Base-by-base conservation (phyloP, 2,329 filamentous ascomycete genomes). In the Pseudocercospora fijiensis region DNA sequence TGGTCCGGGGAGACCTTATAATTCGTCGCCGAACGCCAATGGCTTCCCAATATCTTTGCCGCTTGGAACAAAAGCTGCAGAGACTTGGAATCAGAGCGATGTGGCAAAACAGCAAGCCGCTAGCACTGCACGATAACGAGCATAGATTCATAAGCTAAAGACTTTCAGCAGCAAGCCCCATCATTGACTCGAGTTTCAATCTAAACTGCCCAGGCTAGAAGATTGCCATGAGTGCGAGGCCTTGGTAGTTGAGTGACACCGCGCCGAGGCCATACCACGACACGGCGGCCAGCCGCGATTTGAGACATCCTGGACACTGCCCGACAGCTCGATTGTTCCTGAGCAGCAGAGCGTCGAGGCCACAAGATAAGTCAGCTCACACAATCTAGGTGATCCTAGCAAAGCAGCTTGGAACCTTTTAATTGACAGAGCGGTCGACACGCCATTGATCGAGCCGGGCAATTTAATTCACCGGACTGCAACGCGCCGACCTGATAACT, bases 41-140 rank as follows among this genome's bases (percentile, higher is more conserved):
- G 67, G 69, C 27, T 62, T 65, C 45, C 65, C 71, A 4, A 66
- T 66, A 30, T 65, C 65, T 86, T 79, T 96, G 63, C 85, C 90
- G 18, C 88, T 89, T 0, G 91, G 92, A 7, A 96, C 91, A 1
- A 92, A 87, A 74, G 90, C 94, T 76, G 90, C 96, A 75, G 90
- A 92, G 58, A 96, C 91, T 1, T 96, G 92, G 93, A 82, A 81
- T 67, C 75, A 75, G 26, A 78, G 76, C 60, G 84, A 86, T 66
- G 62, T 64, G 10, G 65, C 56, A 28, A 55, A 62, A 33, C 51
- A 67, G 47, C 65, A 68, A 33, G 52, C 47, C 22, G 37, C 59
- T 13, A 13, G 53, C 16, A 41, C 28, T 63, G 60, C 61, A 27
- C 55, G 62, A 60, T 64, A 61, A 56, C 30, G 53, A 41, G 53